Evolutionary conservation across 2,329 filamentous ascomycete genomes (phyloP).

Genomic region (Celoporthe dispersa): DNA sequence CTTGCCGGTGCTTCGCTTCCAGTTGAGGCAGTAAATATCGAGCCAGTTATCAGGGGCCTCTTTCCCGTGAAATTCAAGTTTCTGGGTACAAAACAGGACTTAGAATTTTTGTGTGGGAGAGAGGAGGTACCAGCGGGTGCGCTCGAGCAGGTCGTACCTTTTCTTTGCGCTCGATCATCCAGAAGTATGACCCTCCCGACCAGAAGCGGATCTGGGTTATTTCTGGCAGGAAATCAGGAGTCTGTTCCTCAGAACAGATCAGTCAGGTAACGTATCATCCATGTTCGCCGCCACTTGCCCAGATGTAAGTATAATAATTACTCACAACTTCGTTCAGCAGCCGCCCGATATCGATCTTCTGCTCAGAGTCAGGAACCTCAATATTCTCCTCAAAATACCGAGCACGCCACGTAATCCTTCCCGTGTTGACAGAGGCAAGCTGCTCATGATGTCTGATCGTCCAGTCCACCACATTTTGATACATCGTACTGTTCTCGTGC

Average conservation of each 20-base stretch:
- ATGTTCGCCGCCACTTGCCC: background rate
- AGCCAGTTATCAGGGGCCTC: slow-evolving; percentile 36
- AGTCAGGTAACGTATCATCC: background rate
- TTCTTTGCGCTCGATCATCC: slow-evolving; percentile 24
- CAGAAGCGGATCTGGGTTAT: slow-evolving; percentile 23
- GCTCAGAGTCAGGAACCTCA: slow-evolving; percentile 18
- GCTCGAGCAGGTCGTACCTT: background rate
- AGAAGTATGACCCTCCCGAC: slow-evolving; percentile 22
- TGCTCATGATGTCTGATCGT: slow-evolving; percentile 6
- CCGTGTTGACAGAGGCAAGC: slow-evolving; percentile 18
- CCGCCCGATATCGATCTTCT: slow-evolving; percentile 13
- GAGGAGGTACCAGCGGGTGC: background rate
- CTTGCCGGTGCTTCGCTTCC: slow-evolving; percentile 24
- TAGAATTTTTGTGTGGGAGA: background rate
- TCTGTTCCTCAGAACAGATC: background rate
- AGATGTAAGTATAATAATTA: background rate
- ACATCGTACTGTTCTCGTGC: slow-evolving; percentile 5
- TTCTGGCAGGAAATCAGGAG: slow-evolving; percentile 21
- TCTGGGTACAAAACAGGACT: background rate
- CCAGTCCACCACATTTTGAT: slow-evolving; percentile 17
- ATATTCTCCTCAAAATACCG: background rate
- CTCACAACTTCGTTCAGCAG: slow-evolving; percentile 27
- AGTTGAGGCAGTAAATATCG: slow-evolving; percentile 31
- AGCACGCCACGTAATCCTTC: background rate
- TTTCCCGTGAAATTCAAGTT: slow-evolving; percentile 27